phyloP scores from a whole-genome alignment of 352 stramenopile species.

The Saprolegnia diclina region DNA sequence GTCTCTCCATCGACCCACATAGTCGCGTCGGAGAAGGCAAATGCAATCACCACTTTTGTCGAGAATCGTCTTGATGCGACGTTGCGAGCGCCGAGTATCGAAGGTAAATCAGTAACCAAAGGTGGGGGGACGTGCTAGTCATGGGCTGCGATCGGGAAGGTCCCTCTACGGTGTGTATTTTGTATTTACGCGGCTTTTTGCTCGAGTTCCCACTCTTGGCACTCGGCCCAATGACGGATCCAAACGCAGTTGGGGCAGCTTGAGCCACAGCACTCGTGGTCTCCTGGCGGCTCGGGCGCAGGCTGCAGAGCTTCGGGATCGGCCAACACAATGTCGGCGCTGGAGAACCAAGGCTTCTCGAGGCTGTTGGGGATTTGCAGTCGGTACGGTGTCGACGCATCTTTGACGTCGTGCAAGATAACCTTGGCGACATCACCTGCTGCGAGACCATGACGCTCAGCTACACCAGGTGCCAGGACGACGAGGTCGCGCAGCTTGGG shows the following conservation, averaged over 20 bases:
- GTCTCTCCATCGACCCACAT: no score
- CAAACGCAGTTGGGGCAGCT: slow-evolving; percentile 23
- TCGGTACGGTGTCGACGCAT: slow-evolving; percentile 15
- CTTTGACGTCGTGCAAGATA: slow-evolving; percentile 8
- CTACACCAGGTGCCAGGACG: slow-evolving; percentile 1
- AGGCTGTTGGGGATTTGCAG: slow-evolving; percentile 5
- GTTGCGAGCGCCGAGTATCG: no score
- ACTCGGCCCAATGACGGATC: slow-evolving; percentile 13
- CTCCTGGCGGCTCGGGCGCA: slow-evolving; percentile 13
- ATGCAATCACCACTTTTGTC: no score
- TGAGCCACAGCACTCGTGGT: slow-evolving; percentile 20
- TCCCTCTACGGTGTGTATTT: no score
- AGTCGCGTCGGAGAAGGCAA: no score
- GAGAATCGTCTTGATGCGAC: no score
- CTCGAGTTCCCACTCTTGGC: slow-evolving; percentile 12
- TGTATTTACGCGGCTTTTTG: not conserved
- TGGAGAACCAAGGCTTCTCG: slow-evolving; percentile 8
- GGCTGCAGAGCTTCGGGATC: slow-evolving; percentile 1
- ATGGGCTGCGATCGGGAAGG: no score
- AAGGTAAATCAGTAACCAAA: no score
- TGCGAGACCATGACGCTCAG: not conserved
- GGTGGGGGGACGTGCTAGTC: no score
- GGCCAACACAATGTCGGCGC: not conserved
- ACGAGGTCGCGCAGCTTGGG: slow-evolving; percentile 12
- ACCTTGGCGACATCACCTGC: slow-evolving; percentile 10